Evolutionary conservation across 2,329 filamentous ascomycete species (phyloP).

Genomic region (Emergomyces orientalis): DNA sequence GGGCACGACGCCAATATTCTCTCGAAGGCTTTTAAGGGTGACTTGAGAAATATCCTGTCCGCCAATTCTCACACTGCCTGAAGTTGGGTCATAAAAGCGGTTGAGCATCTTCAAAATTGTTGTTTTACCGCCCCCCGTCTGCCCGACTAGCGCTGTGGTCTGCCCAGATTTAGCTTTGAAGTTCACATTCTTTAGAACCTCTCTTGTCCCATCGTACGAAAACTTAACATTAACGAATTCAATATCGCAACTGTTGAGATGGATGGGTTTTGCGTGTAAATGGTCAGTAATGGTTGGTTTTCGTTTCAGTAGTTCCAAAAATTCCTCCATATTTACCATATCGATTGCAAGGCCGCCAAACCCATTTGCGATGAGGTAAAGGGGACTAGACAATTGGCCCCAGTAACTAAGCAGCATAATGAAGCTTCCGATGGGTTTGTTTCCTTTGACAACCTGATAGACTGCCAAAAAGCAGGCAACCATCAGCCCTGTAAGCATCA

Average conservation of each 20-base stretch:
- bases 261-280: constrained; percentile 28
- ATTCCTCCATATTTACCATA: constrained; percentile 54
- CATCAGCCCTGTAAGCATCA: constrained; percentile 43
- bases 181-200: constrained; percentile 40
- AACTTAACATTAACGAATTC: constrained; percentile 45
- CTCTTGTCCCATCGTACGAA: constrained; percentile 43
- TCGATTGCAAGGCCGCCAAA: constrained; percentile 43
- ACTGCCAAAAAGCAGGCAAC: constrained; percentile 45
- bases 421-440: constrained; percentile 50
- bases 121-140: constrained; percentile 50
- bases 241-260: constrained; percentile 37
- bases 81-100: constrained; percentile 45
- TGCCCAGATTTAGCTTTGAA: constrained; percentile 42
- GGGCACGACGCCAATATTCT: constrained; percentile 54
- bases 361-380: constrained; percentile 43
- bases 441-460: constrained; percentile 43
- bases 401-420: constrained; percentile 59
- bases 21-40: constrained; percentile 48
- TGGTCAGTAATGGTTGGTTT: constrained; percentile 39
- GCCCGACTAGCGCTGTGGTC: constrained; percentile 48
- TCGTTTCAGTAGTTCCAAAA: constrained; percentile 41
- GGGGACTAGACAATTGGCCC: constrained; percentile 42
- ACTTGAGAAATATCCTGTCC: constrained; percentile 51
- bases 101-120: constrained; percentile 48
- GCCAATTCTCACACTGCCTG: constrained; percentile 44